These are phyloP conservation scores for Rutstroemia sydowiana DNA, from an alignment of 2,329 filamentous ascomycete species.

Conservation along the genomic window DNA sequence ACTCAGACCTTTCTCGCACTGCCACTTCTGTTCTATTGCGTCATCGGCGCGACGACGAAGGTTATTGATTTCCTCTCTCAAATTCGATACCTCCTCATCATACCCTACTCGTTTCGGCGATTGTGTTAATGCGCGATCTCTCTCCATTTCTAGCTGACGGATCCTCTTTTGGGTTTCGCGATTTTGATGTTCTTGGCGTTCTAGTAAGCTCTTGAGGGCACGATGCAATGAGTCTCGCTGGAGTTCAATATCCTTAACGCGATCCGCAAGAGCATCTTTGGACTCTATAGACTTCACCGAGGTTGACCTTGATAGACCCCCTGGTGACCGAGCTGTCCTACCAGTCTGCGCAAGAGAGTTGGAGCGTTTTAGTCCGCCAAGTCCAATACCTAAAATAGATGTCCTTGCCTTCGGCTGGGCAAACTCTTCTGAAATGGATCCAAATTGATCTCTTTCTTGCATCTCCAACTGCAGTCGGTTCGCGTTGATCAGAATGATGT, in stretches of 20 bases:
- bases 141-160: slow-evolving; percentile 66
- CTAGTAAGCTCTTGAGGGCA: slow-evolving; percentile 76
- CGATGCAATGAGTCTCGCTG: slow-evolving; percentile 89
- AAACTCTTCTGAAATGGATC: slow-evolving; percentile 54
- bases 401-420: slow-evolving; percentile 9
- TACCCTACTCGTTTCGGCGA: slow-evolving; percentile 73
- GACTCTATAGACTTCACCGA: slow-evolving; percentile 39
- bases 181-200: slow-evolving; percentile 78
- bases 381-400: slow-evolving; percentile 5
- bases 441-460: slow-evolving; percentile 41
- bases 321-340: slow-evolving; percentile 24
- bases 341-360: slow-evolving; percentile 51
- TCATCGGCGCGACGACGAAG: slow-evolving; percentile 85
- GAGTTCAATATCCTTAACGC: slow-evolving; percentile 85
- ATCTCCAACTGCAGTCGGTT: slow-evolving; percentile 41
- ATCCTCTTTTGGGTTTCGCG: slow-evolving; percentile 79
- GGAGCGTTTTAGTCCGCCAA: slow-evolving; percentile 49
- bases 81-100: slow-evolving; percentile 69
- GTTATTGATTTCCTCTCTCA: slow-evolving; percentile 78
- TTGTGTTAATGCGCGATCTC: slow-evolving; percentile 61
- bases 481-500: slow-evolving; percentile 42
- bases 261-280: slow-evolving; percentile 66
- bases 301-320: slow-evolving; percentile 49
- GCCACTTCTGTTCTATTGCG: slow-evolving; percentile 90
- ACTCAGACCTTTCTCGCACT: slow-evolving; percentile 82